Evolutionary conservation across 768 basidiomycete species (phyloP).

Genomic region (Phaeotremella fagi): DNA sequence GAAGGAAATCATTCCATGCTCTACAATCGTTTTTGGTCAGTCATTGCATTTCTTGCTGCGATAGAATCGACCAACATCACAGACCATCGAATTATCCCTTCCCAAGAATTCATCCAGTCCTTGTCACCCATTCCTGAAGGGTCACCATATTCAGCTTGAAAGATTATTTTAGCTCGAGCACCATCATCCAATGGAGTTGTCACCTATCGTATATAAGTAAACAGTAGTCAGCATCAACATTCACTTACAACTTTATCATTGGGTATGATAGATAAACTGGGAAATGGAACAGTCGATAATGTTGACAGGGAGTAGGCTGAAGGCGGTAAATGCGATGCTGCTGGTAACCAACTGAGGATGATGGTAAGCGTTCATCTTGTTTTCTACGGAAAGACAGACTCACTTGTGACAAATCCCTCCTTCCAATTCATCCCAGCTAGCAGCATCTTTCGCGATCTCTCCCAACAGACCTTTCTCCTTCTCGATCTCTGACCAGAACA

Average conservation of each 20-base stretch:
- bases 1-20: slow-evolving; percentile 11
- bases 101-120: slow-evolving; percentile 19
- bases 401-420: slow-evolving; percentile 26
- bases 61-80: too few species aligned
- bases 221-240: not conserved
- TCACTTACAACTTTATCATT: slow-evolving; percentile 23
- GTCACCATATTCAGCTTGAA: slow-evolving; percentile 5
- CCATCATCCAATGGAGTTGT: slow-evolving; percentile 15
- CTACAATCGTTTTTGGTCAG: not conserved
- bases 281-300: slow-evolving; percentile 17
- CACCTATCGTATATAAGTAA: slow-evolving; percentile 5
- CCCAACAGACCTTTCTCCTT: slow-evolving; percentile 16
- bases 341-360: slow-evolving; percentile 24
- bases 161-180: slow-evolving; percentile 2
- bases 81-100: slow-evolving; percentile 3
- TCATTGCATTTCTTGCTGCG: too few species aligned
- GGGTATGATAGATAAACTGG: slow-evolving; percentile 13
- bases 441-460: slow-evolving; percentile 2
- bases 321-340: slow-evolving; percentile 10
- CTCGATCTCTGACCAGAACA: slow-evolving; percentile 18
- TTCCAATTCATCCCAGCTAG: slow-evolving; percentile 30
- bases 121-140: slow-evolving; percentile 12
- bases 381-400: not conserved
- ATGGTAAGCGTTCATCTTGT: not conserved
- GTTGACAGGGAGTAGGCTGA: slow-evolving; percentile 27